Conservation (phyloP, 2,329 filamentous ascomycete species). For the Xylariomycetidae sp. region DNA sequence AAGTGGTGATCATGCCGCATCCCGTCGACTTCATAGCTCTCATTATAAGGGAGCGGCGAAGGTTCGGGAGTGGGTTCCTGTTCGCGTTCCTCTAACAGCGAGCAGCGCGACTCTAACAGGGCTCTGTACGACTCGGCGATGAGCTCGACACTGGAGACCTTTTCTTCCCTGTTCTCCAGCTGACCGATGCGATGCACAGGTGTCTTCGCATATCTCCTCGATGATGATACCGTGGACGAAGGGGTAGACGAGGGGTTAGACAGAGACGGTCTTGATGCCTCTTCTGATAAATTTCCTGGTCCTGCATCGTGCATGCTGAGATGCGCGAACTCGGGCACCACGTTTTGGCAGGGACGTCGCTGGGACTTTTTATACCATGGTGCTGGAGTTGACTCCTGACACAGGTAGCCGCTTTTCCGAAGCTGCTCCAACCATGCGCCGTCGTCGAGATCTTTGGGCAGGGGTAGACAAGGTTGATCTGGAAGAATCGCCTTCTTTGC, state of each 20-base stretch:
- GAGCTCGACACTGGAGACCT: slow-evolving; percentile 39
- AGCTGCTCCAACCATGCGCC: slow-evolving; percentile 25
- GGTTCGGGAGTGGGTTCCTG: slow-evolving; percentile 25
- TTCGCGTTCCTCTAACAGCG: slow-evolving; percentile 25
- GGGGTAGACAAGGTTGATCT: slow-evolving; percentile 8
- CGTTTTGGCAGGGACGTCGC: slow-evolving; percentile 13
- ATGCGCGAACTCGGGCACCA: slow-evolving; percentile 30
- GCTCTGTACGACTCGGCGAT: slow-evolving; percentile 49
- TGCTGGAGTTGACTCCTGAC: slow-evolving; percentile 8
- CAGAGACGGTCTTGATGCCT: slow-evolving; percentile 12
- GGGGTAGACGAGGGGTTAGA: slow-evolving; percentile 16
- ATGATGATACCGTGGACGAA: slow-evolving; percentile 27
- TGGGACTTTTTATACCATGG: slow-evolving; percentile 7
- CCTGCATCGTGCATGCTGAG: slow-evolving; percentile 26
- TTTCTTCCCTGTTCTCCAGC: slow-evolving; percentile 33
- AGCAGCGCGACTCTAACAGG: slow-evolving; percentile 37
- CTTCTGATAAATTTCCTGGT: slow-evolving; percentile 14
- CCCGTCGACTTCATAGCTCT: slow-evolving; percentile 2
- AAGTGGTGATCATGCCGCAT: slow-evolving; percentile 4
- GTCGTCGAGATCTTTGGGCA: slow-evolving; percentile 14
- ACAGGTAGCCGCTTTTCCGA: slow-evolving; percentile 21
- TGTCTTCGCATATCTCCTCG: slow-evolving; percentile 46
- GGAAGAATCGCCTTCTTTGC: slow-evolving; percentile 8
- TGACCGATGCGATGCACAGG: slow-evolving; percentile 47
- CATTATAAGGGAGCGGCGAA: slow-evolving; percentile 8